Conservation (phyloP, 306 rosid genomes). For the Ormosia semicastrata region DNA sequence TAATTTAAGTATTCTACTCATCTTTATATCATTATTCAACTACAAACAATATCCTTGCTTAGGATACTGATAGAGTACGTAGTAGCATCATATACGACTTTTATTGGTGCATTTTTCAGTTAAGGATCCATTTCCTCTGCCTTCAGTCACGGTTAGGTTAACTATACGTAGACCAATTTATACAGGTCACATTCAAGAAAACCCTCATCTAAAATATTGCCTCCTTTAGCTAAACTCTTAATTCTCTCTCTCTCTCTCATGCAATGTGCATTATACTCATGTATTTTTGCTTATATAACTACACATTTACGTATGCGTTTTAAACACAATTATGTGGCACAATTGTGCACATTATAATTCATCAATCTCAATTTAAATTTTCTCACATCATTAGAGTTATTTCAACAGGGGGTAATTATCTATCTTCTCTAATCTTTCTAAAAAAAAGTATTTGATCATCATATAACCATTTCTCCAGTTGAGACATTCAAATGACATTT, state of each 20-base stretch:
- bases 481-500: too few species aligned
- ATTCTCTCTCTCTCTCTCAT: not conserved
- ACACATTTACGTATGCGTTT: not conserved
- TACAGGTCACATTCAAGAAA: not conserved
- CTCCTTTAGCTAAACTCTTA: not conserved
- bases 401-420: too few species aligned
- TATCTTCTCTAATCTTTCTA: too few species aligned
- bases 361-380: too few species aligned
- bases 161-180: not conserved
- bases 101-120: not conserved
- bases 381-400: too few species aligned
- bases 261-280: not conserved
- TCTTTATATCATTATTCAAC: not conserved
- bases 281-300: not conserved
- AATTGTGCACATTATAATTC: too few species aligned
- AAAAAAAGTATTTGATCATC: not conserved
- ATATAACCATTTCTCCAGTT: too few species aligned
- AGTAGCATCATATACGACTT: not conserved
- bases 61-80: not conserved
- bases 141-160: slow-evolving; percentile 4
- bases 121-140: not conserved
- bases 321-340: not conserved
- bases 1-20: not conserved
- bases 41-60: not conserved
- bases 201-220: not conserved